phyloP scores from a whole-genome alignment of 2,329 filamentous ascomycete species.

The Verticillium klebahnii region DNA sequence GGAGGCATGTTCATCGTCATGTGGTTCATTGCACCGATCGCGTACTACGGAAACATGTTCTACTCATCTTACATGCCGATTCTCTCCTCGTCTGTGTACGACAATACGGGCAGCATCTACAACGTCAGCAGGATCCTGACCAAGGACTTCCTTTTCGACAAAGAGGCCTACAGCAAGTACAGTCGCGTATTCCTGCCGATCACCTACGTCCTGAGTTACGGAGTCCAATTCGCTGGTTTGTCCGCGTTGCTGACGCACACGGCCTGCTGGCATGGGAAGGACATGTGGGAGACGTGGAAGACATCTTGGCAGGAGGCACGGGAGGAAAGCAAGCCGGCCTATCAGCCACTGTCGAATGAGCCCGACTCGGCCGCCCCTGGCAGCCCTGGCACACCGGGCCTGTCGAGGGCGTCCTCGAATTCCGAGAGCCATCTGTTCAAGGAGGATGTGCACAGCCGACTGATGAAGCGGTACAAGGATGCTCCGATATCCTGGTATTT shows the following conservation, averaged over 20 bases:
- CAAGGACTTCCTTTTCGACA: conserved; percentile 71
- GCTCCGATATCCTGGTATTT: conserved; percentile 81
- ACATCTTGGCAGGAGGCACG: conserved; percentile 61
- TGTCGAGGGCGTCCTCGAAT: conserved; percentile 24
- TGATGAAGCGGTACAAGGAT: conserved; percentile 80
- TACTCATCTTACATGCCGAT: conserved; percentile 86
- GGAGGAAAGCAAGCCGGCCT: conserved; percentile 42
- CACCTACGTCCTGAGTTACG: conserved; percentile 83
- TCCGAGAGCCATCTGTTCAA: conserved; percentile 40
- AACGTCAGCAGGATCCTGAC: conserved; percentile 79
- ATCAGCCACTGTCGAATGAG: conserved; percentile 36
- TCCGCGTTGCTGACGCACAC: conserved; percentile 79
- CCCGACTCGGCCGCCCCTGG: background rate
- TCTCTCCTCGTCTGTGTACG: conserved; percentile 77
- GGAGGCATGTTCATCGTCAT: conserved; percentile 76
- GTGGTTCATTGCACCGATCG: conserved; percentile 76
- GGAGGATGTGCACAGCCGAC: conserved; percentile 78
- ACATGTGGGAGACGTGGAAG: conserved; percentile 75
- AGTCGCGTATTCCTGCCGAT: conserved; percentile 82
- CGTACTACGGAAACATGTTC: conserved; percentile 76
- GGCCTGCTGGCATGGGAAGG: conserved; percentile 76
- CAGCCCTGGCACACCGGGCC: background rate
- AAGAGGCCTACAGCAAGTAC: conserved; percentile 71
- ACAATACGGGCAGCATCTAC: conserved; percentile 76
- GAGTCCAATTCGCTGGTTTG: conserved; percentile 78